These are phyloP conservation scores for Coemansia sp. DNA, from an alignment of 192 early-diverging fungal genomes.

Conservation along the genomic window DNA sequence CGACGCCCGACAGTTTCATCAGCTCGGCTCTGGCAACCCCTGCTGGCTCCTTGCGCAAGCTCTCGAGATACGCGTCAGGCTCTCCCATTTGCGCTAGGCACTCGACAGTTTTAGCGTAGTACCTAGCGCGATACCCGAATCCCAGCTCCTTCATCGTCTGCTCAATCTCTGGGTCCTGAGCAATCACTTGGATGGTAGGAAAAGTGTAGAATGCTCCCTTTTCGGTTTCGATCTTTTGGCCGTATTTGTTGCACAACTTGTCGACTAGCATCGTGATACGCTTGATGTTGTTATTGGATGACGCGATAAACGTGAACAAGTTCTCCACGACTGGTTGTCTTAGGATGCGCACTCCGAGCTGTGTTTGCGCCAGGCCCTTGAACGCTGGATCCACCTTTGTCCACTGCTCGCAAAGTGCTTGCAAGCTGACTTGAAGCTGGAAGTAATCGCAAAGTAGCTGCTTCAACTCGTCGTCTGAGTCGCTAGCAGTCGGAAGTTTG, in stretches of 20 bases:
- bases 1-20: conserved; percentile 78
- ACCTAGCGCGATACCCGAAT: conserved; percentile 96
- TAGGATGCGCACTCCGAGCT: conserved; percentile 72
- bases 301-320: conserved; percentile 91
- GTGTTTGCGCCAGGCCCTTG: conserved; percentile 36
- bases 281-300: conserved; percentile 92
- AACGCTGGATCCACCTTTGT: conserved; percentile 71
- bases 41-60: conserved; percentile 62
- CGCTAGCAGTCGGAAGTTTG: background rate
- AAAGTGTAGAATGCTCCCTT: conserved; percentile 66
- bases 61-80: conserved; percentile 64
- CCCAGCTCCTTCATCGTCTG: conserved; percentile 70
- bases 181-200: conserved; percentile 63
- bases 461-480: conserved; percentile 16
- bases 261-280: conserved; percentile 72
- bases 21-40: conserved; percentile 62
- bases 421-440: conserved; percentile 72
- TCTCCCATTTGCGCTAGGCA: conserved; percentile 55
- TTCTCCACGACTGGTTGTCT: conserved; percentile 89
- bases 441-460: conserved; percentile 75
- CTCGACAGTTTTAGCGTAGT: conserved; percentile 76
- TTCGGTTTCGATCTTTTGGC: conserved; percentile 22
- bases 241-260: conserved; percentile 44
- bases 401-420: conserved; percentile 62
- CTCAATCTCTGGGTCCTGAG: conserved; percentile 61